phyloP scores from a whole-genome alignment of 148 eudicot species.

The Chenopodium berlandieri region DNA sequence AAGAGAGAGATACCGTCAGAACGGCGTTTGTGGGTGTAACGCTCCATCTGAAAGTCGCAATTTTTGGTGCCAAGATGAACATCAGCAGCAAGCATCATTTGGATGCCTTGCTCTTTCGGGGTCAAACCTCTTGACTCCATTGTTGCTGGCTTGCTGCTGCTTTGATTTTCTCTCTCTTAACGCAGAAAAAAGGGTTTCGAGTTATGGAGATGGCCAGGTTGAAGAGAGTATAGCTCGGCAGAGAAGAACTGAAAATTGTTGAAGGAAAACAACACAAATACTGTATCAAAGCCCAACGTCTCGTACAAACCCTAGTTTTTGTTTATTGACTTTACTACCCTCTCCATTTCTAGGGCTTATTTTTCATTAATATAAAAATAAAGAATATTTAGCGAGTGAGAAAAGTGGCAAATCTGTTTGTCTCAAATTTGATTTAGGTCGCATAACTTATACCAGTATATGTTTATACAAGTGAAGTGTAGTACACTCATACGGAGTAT shows the following conservation, averaged over 20 bases:
- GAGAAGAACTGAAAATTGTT: background rate
- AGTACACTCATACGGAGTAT: too few relatives aligned
- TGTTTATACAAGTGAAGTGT: too few relatives aligned
- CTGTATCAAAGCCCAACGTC: background rate
- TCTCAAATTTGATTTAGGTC: too few relatives aligned
- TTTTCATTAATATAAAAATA: too few relatives aligned
- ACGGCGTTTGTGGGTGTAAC: constrained; percentile 69
- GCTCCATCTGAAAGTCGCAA: constrained; percentile 75
- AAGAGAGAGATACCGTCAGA: constrained; percentile 43
- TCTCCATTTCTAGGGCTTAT: background rate
- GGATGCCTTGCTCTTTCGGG: constrained; percentile 48
- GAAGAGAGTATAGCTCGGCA: constrained; percentile 9
- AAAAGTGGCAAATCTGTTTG: too few relatives aligned
- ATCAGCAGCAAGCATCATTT: constrained; percentile 65
- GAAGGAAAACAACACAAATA: background rate
- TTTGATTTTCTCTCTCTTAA: background rate
- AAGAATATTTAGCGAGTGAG: too few relatives aligned
- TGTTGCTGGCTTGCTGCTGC: background rate
- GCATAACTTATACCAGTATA: too few relatives aligned
- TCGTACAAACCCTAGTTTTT: background rate
- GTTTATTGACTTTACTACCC: constrained; percentile 9
- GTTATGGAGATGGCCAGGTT: background rate
- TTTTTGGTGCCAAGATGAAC: constrained; percentile 77
- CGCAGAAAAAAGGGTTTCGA: background rate
- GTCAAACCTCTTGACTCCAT: constrained; percentile 19